Base-by-base conservation (phyloP, 2,329 filamentous ascomycete genomes). In the Neofusicoccum laricinum region DNA sequence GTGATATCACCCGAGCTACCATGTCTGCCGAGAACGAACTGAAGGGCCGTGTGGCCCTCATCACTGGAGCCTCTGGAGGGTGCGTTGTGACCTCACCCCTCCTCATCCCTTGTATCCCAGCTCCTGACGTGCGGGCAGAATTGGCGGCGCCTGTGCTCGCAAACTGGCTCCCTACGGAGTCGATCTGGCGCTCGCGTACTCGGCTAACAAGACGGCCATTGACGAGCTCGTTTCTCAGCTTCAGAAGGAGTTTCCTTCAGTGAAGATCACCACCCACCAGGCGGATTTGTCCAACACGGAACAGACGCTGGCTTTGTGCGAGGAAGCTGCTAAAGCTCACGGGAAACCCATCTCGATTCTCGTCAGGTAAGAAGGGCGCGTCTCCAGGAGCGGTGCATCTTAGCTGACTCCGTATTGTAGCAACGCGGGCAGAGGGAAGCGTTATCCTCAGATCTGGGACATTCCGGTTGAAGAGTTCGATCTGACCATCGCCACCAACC, bases 401-500 rank as follows among this genome's bases (percentile, higher is more conserved):
- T 12, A 10, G 17, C 41, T 59, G 11, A 59, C 41, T 4, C 17
- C 6, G 30, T 21, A 32, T 30, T 50, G 25, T 32, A 64, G 62
- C 53, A 91, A 91, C 69, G 88, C 88, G 1, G 88, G 88, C 0
- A 83, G 88, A 67, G 88, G 87, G 45, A 87, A 86, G 70, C 80
- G 86, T n/a, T 84, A 88, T 53, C 68, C 67, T n/a, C 73, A 78
- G 63, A 76, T 78, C 25, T 71, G 76, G 70, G 86, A 89, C 65
- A 88, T 90, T 66, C 79, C 82, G 6, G 72, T 89, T 25, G 85
- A 86, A 61, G 86, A 90, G 71, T 90, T 88, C 71, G 87, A 90
- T 70, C 78, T 85, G 69, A 89, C 85, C 4, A 76, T 89, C 51
- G 83, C 81, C 64, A 81, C 89, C 64, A 90, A 90, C 71, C 77